Conservation (phyloP, 179 eudicot species). For the Spinacia oleracea region DNA sequence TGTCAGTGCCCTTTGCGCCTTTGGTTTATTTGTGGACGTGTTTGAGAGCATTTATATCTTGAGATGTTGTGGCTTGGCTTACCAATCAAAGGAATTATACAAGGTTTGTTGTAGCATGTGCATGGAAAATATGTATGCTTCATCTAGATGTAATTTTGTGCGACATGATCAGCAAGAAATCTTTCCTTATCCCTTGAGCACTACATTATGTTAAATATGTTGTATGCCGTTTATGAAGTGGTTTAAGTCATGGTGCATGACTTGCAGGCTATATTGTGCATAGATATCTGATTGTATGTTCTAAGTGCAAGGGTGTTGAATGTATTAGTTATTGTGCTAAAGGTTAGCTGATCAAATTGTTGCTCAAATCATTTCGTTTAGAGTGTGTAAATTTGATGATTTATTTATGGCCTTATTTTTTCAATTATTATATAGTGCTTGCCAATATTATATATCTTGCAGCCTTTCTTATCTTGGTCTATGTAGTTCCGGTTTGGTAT, state of each 20-base stretch:
- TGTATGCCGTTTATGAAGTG: not conserved
- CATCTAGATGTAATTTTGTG: not conserved
- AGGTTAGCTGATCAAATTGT: no score
- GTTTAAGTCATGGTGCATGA: not conserved
- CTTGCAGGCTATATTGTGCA: not conserved
- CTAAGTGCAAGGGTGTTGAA: no score
- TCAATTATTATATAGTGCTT: no score
- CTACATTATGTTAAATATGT: not conserved
- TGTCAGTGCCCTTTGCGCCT: not conserved
- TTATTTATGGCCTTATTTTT: no score
- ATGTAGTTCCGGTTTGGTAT: not conserved
- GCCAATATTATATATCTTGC: no score
- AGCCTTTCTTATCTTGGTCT: not conserved
- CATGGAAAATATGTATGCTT: not conserved
- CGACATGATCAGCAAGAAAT: not conserved
- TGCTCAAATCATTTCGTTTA: not conserved
- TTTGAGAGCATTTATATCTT: not conserved
- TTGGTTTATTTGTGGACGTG: conserved; percentile 4
- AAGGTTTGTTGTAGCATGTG: not conserved
- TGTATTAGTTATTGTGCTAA: no score
- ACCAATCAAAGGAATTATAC: not conserved
- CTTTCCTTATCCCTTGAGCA: not conserved
- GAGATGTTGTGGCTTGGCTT: not conserved
- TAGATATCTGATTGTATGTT: no score
- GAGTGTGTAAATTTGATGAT: no score